Percentiles rank a stretch among this genome's conserved stretches.
These are phyloP conservation scores for Letharia columbiana DNA, from an alignment of 495 filamentous ascomycete genomes.

Conservation along the genomic window DNA sequence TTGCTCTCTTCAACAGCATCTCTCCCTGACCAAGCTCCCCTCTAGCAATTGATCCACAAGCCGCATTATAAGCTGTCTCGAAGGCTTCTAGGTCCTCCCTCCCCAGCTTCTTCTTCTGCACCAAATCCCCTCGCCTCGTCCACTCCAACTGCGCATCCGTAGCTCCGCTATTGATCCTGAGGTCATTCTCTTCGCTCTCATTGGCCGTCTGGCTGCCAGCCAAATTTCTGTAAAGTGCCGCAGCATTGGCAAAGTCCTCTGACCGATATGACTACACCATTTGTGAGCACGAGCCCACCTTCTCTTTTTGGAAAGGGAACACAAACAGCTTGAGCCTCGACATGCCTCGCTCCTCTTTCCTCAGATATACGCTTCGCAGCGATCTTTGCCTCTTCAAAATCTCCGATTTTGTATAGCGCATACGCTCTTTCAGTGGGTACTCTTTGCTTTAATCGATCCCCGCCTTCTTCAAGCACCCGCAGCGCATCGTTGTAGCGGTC, in stretches of 20 bases:
- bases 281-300: constrained; percentile 9
- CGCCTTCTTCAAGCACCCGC: constrained; percentile 62
- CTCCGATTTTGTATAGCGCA: constrained; percentile 78
- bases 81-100: constrained; percentile 82
- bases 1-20: constrained; percentile 72
- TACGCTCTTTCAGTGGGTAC: constrained; percentile 80
- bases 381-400: constrained; percentile 59
- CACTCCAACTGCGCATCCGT: constrained; percentile 81
- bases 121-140: constrained; percentile 52
- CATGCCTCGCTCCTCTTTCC: constrained; percentile 63
- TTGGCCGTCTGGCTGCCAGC: constrained; percentile 37
- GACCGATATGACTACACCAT: constrained; percentile 59
- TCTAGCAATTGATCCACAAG: constrained; percentile 74
- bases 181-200: constrained; percentile 69
- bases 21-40: constrained; percentile 67
- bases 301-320: constrained; percentile 3
- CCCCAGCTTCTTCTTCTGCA: constrained; percentile 46
- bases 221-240: constrained; percentile 59
- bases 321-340: constrained; percentile 78
- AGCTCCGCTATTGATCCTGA: constrained; percentile 77
- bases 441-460: constrained; percentile 53
- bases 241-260: constrained; percentile 70
- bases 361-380: constrained; percentile 43
- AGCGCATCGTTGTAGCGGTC: constrained; percentile 90
- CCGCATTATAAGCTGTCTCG: constrained; percentile 88